phyloP scores from a whole-genome alignment of 371 early-diverging fungal genomes.

The Mucor racemosus region DNA sequence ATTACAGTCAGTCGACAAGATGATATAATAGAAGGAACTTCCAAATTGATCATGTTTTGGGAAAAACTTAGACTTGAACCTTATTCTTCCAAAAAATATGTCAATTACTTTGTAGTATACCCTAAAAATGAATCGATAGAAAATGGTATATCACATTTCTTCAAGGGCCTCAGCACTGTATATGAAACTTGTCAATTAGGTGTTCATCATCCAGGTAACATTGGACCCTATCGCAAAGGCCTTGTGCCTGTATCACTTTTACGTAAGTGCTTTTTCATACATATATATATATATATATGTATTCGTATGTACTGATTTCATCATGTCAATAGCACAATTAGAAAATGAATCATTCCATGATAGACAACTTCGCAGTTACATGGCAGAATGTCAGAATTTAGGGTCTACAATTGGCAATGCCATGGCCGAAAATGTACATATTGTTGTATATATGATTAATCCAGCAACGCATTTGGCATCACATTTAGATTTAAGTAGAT shows the following conservation, averaged over 20 bases:
- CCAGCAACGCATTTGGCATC: constrained; percentile 56
- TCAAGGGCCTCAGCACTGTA: constrained; percentile 55
- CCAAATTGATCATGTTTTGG: constrained; percentile 63
- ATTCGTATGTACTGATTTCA: too few species aligned
- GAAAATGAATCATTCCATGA: constrained; percentile 42
- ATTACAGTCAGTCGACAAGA: constrained; percentile 65
- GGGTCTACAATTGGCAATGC: constrained; percentile 47
- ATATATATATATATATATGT: not conserved
- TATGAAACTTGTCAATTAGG: constrained; percentile 63
- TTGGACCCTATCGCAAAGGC: constrained; percentile 53
- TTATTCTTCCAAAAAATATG: constrained; percentile 56
- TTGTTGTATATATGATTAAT: constrained; percentile 65
- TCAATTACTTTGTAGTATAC: constrained; percentile 61
- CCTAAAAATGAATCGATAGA: constrained; percentile 58
- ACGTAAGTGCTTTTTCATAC: constrained; percentile 31
- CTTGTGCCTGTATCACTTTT: constrained; percentile 55
- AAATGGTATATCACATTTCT: constrained; percentile 47
- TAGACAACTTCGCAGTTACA: constrained; percentile 55
- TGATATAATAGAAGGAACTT: constrained; percentile 61
- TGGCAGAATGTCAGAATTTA: constrained; percentile 54
- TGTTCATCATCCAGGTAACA: constrained; percentile 52
- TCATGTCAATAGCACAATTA: constrained; percentile 26
- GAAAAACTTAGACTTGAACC: constrained; percentile 67
- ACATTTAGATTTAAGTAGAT: constrained; percentile 58
- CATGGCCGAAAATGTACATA: constrained; percentile 40